A percentile compares a stretch with the other conserved stretches of the same genome.
These are phyloP conservation scores for Hygrocybe punicea DNA, from an alignment of 768 basidiomycete genomes.

Conservation along the genomic window DNA sequence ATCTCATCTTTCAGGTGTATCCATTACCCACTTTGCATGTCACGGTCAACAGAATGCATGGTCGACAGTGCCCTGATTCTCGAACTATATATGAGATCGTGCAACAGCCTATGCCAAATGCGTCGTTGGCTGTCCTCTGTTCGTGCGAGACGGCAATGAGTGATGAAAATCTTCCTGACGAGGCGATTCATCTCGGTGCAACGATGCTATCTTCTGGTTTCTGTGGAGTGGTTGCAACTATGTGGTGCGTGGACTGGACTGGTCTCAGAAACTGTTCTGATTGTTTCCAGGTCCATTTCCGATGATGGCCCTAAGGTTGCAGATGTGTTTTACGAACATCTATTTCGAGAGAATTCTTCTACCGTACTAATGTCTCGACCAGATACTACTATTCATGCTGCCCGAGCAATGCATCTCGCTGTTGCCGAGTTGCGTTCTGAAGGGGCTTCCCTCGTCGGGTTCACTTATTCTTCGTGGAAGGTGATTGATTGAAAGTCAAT, in stretches of 20 bases:
- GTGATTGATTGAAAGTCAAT: too few species aligned
- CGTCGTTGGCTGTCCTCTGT: slow-evolving; percentile 42
- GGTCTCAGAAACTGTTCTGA: background rate
- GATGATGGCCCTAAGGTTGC: slow-evolving; percentile 39
- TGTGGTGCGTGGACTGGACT: slow-evolving; percentile 32
- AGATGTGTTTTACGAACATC: slow-evolving; percentile 27
- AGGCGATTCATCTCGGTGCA: slow-evolving; percentile 40
- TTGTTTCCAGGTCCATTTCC: slow-evolving; percentile 20
- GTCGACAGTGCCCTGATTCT: slow-evolving; percentile 23
- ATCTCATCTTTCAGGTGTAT: slow-evolving; percentile 15
- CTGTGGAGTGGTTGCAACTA: slow-evolving; percentile 36
- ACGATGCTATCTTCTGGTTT: slow-evolving; percentile 38
- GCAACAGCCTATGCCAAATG: slow-evolving; percentile 18
- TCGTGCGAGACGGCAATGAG: slow-evolving; percentile 46
- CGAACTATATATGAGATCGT: slow-evolving; percentile 23
- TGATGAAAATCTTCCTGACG: slow-evolving; percentile 21
- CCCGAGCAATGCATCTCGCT: slow-evolving; percentile 24
- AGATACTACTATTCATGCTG: slow-evolving; percentile 12
- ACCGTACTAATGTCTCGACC: background rate
- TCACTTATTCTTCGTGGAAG: slow-evolving; percentile 22
- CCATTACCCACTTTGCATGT: slow-evolving; percentile 37
- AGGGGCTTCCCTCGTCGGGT: slow-evolving; percentile 15
- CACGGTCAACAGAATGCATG: slow-evolving; percentile 32
- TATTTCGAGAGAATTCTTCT: slow-evolving; percentile 12
- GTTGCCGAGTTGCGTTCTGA: slow-evolving; percentile 14